Percentiles rank a stretch among this genome's conserved stretches.
Conservation (phyloP, 2,329 filamentous ascomycete genomes). For the Alternaria brassicae region DNA sequence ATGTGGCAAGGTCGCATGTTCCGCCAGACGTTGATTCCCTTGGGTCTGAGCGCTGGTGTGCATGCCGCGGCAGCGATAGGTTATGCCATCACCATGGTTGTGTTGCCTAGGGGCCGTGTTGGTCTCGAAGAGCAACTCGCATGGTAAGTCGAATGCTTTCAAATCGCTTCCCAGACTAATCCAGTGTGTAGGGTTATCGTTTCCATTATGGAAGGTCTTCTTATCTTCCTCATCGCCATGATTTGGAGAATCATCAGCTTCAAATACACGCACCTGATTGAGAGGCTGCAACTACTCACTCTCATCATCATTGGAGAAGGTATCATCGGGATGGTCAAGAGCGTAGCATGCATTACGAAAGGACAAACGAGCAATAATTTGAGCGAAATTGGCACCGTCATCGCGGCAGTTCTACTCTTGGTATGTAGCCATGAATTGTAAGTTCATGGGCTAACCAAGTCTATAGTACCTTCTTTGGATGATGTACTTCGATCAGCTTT, state of each 20-base stretch:
- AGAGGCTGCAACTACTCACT: constrained; percentile 66
- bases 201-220: constrained; percentile 29
- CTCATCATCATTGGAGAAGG: constrained; percentile 70
- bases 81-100: constrained; percentile 22
- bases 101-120: constrained; percentile 20
- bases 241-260: constrained; percentile 63
- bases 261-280: constrained; percentile 65
- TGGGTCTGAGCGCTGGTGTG: constrained; percentile 27
- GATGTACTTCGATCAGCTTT: constrained; percentile 64
- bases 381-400: constrained; percentile 30
- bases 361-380: constrained; percentile 26
- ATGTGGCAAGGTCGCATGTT: constrained; percentile 32
- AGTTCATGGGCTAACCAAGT: background rate
- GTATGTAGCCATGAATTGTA: constrained; percentile 1
- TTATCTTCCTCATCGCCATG: constrained; percentile 33
- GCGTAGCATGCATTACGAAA: constrained; percentile 33
- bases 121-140: constrained; percentile 25
- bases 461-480: constrained; percentile 63
- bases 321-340: constrained; percentile 62
- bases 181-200: constrained; percentile 22
- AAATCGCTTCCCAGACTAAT: background rate
- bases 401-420: constrained; percentile 27
- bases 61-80: constrained; percentile 20
- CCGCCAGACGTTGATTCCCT: constrained; percentile 27
- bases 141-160: constrained; percentile 16